A percentile compares a stretch with the other conserved stretches of the same genome.
Evolutionary conservation across 1,139 yeast genomes (phyloP).

Genomic region (Suhomyces choctaworum): DNA sequence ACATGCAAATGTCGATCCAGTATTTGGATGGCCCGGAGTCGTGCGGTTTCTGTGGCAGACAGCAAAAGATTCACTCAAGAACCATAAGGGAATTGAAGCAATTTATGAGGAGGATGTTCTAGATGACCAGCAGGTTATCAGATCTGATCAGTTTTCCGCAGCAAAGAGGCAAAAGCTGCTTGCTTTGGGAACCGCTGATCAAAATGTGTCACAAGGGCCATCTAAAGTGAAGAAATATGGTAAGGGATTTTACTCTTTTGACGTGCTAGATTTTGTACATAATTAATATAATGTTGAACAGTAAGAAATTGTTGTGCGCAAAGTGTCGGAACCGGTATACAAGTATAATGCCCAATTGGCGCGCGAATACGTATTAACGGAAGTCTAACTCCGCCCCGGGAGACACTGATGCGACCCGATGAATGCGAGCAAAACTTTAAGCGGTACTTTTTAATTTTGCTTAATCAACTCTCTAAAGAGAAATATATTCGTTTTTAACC

Average conservation of each 20-base stretch:
- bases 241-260: no score
- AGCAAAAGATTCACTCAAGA: constrained; percentile 67
- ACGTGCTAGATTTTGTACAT: no score
- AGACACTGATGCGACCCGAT: constrained; percentile 26
- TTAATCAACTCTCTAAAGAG: constrained; percentile 5
- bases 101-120: constrained; percentile 38
- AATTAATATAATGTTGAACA: no score
- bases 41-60: constrained; percentile 95
- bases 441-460: constrained; percentile 7
- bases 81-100: constrained; percentile 47
- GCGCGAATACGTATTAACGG: constrained; percentile 14
- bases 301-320: no score
- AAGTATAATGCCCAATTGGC: constrained; percentile 2
- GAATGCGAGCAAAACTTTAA: constrained; percentile 10
- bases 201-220: no score
- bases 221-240: no score
- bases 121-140: constrained; percentile 34
- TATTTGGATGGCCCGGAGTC: constrained; percentile 86
- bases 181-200: no score
- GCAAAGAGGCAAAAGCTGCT: no score
- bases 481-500: constrained; percentile 7
- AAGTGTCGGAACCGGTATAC: no score
- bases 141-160: no score
- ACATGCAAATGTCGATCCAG: constrained; percentile 55
- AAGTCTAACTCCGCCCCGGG: constrained; percentile 26